These are phyloP conservation scores for Botryotinia globosa DNA, from an alignment of 2,329 filamentous ascomycete species.

Conservation along the genomic window DNA sequence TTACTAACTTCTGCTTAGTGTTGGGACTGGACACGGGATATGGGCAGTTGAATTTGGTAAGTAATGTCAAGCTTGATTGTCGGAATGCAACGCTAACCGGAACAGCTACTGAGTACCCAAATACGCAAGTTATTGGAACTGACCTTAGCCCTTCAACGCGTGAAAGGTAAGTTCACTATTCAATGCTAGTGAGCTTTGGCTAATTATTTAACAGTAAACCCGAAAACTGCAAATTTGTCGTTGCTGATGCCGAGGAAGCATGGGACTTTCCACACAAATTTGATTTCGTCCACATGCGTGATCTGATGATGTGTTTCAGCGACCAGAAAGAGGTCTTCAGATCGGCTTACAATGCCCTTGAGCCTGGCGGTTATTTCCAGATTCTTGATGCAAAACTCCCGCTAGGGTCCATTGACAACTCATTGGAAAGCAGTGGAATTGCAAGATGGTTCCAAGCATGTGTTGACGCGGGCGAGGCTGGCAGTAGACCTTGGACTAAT, in stretches of 20 bases:
- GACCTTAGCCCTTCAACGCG: conserved; percentile 3
- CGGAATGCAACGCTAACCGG: neutral
- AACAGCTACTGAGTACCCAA: conserved; percentile 9
- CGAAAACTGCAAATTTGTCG: conserved; percentile 41
- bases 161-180: neutral
- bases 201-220: conserved; percentile 8
- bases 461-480: conserved; percentile 20
- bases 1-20: conserved; percentile 8
- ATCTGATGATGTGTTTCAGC: conserved; percentile 24
- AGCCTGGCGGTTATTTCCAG: conserved; percentile 27
- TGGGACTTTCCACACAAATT: conserved; percentile 49
- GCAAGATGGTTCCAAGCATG: conserved; percentile 26
- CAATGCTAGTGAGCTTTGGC: neutral
- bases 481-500: conserved; percentile 24
- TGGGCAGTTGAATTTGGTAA: conserved; percentile 59
- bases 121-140: conserved; percentile 12
- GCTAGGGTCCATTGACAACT: conserved; percentile 25
- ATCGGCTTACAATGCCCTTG: conserved; percentile 19
- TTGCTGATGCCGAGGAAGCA: conserved; percentile 51
- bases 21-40: conserved; percentile 55
- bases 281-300: conserved; percentile 46
- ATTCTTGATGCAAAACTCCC: conserved; percentile 24
- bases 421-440: conserved; percentile 28
- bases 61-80: conserved; percentile 22
- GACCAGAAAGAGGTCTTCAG: conserved; percentile 21